Conservation (phyloP, 169 alveolate genomes). For the Cryptosporidium sp. region DNA sequence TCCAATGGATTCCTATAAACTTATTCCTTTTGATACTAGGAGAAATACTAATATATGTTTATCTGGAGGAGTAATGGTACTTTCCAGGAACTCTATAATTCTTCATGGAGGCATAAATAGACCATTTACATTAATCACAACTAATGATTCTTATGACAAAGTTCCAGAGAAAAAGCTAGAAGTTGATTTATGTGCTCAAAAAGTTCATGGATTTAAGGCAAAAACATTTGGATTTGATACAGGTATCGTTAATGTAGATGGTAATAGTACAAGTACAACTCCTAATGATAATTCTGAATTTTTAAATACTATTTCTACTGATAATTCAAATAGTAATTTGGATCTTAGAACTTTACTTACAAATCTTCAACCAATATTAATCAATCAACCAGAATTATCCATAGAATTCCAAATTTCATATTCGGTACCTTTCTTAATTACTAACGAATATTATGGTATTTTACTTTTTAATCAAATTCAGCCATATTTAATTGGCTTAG, state of each 20-base stretch:
- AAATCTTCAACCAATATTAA: conserved; percentile 26
- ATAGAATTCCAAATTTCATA: conserved; percentile 23
- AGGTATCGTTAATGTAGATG: neutral
- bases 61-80: conserved; percentile 51
- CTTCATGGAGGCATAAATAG: conserved; percentile 40
- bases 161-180: conserved; percentile 65
- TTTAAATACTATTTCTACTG: neutral
- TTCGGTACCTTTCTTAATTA: conserved; percentile 43
- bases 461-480: conserved; percentile 34
- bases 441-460: conserved; percentile 45
- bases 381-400: conserved; percentile 36
- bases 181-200: conserved; percentile 58
- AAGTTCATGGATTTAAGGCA: conserved; percentile 31
- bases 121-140: conserved; percentile 39
- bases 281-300: neutral
- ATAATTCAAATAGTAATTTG: neutral
- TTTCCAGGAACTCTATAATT: conserved; percentile 23
- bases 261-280: neutral
- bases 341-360: conserved; percentile 1
- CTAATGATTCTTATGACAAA: conserved; percentile 25
- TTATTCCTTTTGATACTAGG: conserved; percentile 35
- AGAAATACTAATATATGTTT: conserved; percentile 9
- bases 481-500: conserved; percentile 33
- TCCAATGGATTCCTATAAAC: conserved; percentile 52
- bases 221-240: conserved; percentile 43